Evolutionary conservation across 108 stramenopile species (phyloP).

Genomic region (Fragilaria radians): DNA sequence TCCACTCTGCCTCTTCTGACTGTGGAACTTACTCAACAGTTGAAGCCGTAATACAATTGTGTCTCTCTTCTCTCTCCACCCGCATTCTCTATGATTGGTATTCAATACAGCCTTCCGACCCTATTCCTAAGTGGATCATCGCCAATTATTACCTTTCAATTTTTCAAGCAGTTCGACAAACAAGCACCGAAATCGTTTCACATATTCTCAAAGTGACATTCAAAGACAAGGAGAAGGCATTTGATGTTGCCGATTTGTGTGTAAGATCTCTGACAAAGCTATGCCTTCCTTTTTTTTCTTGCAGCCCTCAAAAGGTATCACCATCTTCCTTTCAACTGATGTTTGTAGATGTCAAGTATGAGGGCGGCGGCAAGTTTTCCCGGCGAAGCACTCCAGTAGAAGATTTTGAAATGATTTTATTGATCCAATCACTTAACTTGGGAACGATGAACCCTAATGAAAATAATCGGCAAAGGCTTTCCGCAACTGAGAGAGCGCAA

Average conservation of each 20-base stretch:
- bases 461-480: neutral
- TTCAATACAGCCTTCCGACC: neutral
- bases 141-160: neutral
- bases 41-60: constrained; percentile 3
- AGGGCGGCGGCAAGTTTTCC: constrained; percentile 1
- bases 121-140: constrained; percentile 1
- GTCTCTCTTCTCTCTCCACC: constrained; percentile 2
- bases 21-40: neutral
- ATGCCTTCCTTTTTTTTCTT: neutral
- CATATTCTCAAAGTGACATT: neutral
- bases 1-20: neutral
- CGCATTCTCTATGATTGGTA: constrained; percentile 3
- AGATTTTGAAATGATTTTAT: neutral
- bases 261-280: neutral
- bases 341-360: neutral
- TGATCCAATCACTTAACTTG: neutral
- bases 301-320: neutral
- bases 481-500: constrained; percentile 5
- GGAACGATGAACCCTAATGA: neutral
- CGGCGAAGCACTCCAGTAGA: neutral
- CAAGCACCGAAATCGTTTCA: neutral
- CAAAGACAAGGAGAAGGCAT: neutral
- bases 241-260: neutral
- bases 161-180: constrained; percentile 1
- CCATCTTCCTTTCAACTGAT: neutral